phyloP scores from a whole-genome alignment of 306 rosid species.

The Vicia sativa region DNA sequence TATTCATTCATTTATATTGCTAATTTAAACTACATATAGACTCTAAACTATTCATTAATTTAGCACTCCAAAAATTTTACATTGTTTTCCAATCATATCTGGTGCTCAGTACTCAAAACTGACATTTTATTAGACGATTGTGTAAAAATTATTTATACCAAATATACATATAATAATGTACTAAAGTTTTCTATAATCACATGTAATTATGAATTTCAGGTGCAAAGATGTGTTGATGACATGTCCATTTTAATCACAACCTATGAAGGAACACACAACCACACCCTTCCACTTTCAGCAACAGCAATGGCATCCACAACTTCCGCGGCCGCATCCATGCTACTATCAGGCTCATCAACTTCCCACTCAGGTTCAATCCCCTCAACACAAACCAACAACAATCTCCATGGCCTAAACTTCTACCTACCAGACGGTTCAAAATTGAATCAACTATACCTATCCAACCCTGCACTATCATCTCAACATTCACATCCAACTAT shows the following conservation, averaged over 20 bases:
- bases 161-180: background rate
- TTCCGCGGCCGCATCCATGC: conserved; percentile 91
- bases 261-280: conserved; percentile 95
- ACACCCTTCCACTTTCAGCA: conserved; percentile 83
- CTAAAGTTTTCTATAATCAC: background rate
- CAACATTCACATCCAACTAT: conserved; percentile 76
- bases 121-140: background rate
- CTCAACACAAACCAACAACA: conserved; percentile 34
- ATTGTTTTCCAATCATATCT: background rate
- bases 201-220: conserved; percentile 49
- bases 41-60: background rate
- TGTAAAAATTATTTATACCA: background rate
- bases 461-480: conserved; percentile 59
- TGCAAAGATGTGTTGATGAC: conserved; percentile 84
- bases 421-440: conserved; percentile 59
- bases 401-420: conserved; percentile 59
- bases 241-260: conserved; percentile 82
- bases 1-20: background rate
- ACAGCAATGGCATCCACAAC: conserved; percentile 97
- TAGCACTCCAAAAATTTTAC: background rate
- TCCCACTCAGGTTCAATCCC: conserved; percentile 36
- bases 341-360: conserved; percentile 71
- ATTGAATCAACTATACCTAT: conserved; percentile 58
- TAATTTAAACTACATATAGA: background rate
- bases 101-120: background rate